A percentile compares a stretch with the other conserved stretches of the same genome.
Evolutionary conservation across 768 basidiomycete species (phyloP).

Genomic region (Paxillus rubicundulus): DNA sequence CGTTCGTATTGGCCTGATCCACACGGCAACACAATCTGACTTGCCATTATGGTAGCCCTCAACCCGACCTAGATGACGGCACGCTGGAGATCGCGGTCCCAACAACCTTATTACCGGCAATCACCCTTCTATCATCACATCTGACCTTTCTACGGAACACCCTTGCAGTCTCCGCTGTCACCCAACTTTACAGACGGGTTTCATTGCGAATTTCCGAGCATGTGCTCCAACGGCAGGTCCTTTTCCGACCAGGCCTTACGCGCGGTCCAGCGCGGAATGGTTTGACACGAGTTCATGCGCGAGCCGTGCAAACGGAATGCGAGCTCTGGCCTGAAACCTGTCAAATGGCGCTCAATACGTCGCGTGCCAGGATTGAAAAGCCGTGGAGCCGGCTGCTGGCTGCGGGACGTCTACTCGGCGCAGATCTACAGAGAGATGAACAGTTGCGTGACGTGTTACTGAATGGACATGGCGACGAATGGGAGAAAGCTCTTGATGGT

Average conservation of each 20-base stretch:
- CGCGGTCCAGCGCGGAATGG: slow-evolving; percentile 24
- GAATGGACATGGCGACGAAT: slow-evolving; percentile 33
- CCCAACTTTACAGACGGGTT: slow-evolving; percentile 71
- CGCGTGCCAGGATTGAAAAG: slow-evolving; percentile 54
- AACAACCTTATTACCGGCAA: slow-evolving; percentile 67
- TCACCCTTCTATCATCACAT: slow-evolving; percentile 80
- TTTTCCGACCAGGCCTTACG: slow-evolving; percentile 71
- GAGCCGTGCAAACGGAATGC: slow-evolving; percentile 64
- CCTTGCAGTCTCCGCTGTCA: slow-evolving; percentile 57
- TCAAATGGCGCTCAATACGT: slow-evolving; percentile 50
- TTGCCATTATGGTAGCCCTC: slow-evolving; percentile 8
- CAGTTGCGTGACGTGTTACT: slow-evolving; percentile 15
- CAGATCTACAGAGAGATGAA: slow-evolving; percentile 45
- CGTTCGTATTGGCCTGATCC: neutral
- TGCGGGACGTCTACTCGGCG: slow-evolving; percentile 63
- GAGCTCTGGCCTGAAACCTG: slow-evolving; percentile 84
- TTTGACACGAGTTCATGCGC: slow-evolving; percentile 47
- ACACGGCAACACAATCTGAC: neutral
- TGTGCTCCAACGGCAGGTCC: slow-evolving; percentile 78
- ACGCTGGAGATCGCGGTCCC: slow-evolving; percentile 49
- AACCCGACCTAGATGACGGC: slow-evolving; percentile 8
- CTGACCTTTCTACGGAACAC: slow-evolving; percentile 63
- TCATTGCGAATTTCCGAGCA: slow-evolving; percentile 69
- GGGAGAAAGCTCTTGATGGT: slow-evolving; percentile 49
- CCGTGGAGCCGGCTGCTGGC: slow-evolving; percentile 77